Conservation (phyloP, 306 rosid genomes). For the Cucurbita pepo region DNA sequence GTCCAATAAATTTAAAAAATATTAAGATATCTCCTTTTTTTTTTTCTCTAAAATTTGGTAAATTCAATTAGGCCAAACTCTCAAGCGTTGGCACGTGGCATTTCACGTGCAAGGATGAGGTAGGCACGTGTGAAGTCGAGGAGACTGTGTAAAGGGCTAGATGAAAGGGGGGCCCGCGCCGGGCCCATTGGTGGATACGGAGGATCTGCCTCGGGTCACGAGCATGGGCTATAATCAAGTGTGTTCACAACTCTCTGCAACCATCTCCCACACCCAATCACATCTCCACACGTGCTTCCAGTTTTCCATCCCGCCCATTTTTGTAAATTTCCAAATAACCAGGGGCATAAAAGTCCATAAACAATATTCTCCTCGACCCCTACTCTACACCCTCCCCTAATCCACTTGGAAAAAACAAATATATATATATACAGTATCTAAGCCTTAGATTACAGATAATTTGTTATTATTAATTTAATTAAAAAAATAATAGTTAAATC, state of each 20-base stretch:
- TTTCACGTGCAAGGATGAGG: conserved; percentile 28
- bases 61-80: too few species aligned
- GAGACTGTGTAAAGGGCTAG: conserved; percentile 1
- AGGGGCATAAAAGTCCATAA: background rate
- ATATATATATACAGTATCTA: background rate
- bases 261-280: background rate
- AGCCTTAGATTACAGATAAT: background rate
- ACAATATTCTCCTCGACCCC: background rate
- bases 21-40: too few species aligned
- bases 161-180: background rate
- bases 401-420: background rate
- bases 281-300: background rate
- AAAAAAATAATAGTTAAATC: background rate
- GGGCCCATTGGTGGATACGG: conserved; percentile 56
- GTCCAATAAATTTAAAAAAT: too few species aligned
- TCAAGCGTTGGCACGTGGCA: conserved; percentile 15
- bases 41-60: background rate
- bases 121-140: conserved; percentile 28
- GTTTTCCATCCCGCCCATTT: background rate
- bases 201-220: conserved; percentile 65
- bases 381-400: background rate
- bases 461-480: background rate
- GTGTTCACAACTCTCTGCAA: conserved; percentile 16
- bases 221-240: conserved; percentile 31
- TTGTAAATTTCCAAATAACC: background rate